A percentile compares a stretch with the other conserved stretches of the same genome.
These are phyloP conservation scores for Jatropha curcas DNA, from an alignment of 345 rosid species.

Conservation along the genomic window DNA sequence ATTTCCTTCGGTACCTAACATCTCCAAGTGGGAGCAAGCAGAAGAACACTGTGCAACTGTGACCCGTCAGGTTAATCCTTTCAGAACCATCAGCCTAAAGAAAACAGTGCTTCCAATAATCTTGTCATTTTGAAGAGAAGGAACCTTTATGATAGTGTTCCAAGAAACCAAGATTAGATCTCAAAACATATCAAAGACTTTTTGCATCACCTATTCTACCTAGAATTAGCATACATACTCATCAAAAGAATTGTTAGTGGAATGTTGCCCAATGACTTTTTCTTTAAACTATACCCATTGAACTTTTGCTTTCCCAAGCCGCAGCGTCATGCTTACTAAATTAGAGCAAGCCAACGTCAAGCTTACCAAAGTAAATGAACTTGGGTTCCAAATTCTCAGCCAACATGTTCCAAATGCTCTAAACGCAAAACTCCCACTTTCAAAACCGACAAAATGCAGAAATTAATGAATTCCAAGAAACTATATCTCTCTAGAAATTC, in stretches of 20 bases:
- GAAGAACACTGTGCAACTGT: slow-evolving; percentile 85
- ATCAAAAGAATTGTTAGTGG: slow-evolving; percentile 74
- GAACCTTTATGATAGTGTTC: slow-evolving; percentile 81
- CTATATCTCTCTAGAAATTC: slow-evolving; percentile 72
- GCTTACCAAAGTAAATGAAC: slow-evolving; percentile 85
- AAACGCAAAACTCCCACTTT: slow-evolving; percentile 70
- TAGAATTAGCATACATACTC: slow-evolving; percentile 74
- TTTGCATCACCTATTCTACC: slow-evolving; percentile 50
- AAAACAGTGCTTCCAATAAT: slow-evolving; percentile 58
- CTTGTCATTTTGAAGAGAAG: slow-evolving; percentile 58
- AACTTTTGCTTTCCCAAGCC: slow-evolving; percentile 79
- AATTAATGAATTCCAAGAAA: slow-evolving; percentile 87
- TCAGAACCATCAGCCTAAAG: slow-evolving; percentile 51
- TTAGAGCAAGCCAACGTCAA: slow-evolving; percentile 72
- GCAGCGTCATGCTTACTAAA: slow-evolving; percentile 39
- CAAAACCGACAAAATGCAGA: slow-evolving; percentile 58
- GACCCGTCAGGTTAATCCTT: slow-evolving; percentile 71
- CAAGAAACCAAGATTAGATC: slow-evolving; percentile 79
- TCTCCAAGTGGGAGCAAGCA: slow-evolving; percentile 69
- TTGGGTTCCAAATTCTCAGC: slow-evolving; percentile 60
- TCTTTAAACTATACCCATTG: slow-evolving; percentile 67
- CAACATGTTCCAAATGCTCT: slow-evolving; percentile 64
- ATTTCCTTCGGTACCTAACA: slow-evolving; percentile 58
- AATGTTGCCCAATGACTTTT: slow-evolving; percentile 58
- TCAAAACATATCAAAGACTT: slow-evolving; percentile 46